phyloP scores from a whole-genome alignment of 768 basidiomycete species.

The Arthromyces matolae region DNA sequence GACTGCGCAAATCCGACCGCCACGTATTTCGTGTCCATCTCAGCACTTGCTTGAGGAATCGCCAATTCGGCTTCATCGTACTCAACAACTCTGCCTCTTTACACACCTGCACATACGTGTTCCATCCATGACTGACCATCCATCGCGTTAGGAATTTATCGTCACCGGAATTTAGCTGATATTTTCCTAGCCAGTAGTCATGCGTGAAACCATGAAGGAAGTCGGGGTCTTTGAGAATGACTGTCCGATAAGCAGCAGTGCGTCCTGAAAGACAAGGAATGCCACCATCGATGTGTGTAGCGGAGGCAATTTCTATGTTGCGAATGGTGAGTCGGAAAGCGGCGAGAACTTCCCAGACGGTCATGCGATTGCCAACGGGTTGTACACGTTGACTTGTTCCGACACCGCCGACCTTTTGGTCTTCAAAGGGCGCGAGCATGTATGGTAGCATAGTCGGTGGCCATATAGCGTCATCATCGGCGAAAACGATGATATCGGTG shows the following conservation, averaged over 20 bases:
- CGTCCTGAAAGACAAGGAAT: conserved; percentile 89
- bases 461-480: conserved; percentile 96
- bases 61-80: conserved; percentile 97
- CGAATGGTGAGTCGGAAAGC: conserved; percentile 91
- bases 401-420: conserved; percentile 89
- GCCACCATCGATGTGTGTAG: conserved; percentile 91
- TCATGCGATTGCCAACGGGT: conserved; percentile 72
- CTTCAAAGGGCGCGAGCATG: conserved; percentile 89
- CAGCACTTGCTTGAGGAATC: conserved; percentile 90
- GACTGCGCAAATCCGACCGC: conserved; percentile 82
- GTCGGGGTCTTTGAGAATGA: conserved; percentile 92
- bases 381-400: conserved; percentile 90
- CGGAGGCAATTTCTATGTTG: conserved; percentile 87
- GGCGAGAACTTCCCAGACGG: conserved; percentile 93
- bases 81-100: conserved; percentile 81
- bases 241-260: conserved; percentile 90
- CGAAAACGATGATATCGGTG: conserved; percentile 92
- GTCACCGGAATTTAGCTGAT: conserved; percentile 91
- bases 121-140: conserved; percentile 97
- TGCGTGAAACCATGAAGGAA: conserved; percentile 92
- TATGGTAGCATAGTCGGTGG: conserved; percentile 87
- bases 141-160: conserved; percentile 94
- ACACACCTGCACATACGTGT: conserved; percentile 88
- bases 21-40: conserved; percentile 95
- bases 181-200: conserved; percentile 91